Conservation (phyloP, 2,329 filamentous ascomycete genomes). For the Lasiodiplodia citricola region DNA sequence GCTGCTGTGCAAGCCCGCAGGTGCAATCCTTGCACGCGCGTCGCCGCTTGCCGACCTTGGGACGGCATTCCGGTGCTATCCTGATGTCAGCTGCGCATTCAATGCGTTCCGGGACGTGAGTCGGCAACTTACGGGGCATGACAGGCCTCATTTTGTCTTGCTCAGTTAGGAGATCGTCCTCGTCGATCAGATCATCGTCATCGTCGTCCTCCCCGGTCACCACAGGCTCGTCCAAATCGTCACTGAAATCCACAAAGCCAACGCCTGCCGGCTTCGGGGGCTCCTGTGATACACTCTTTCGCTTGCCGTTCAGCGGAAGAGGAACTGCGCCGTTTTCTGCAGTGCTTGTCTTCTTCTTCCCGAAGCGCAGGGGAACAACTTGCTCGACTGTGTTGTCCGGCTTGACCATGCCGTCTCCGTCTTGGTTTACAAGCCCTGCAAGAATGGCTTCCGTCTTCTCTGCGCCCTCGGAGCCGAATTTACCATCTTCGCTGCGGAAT, state of each 20-base stretch:
- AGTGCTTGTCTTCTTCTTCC: constrained; percentile 61
- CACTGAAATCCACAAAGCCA: constrained; percentile 70
- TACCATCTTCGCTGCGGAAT: constrained; percentile 71
- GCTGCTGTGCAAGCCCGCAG: constrained; percentile 83
- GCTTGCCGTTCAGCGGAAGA: constrained; percentile 47
- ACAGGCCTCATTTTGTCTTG: constrained; percentile 81
- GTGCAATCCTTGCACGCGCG: constrained; percentile 98
- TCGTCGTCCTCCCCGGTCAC: constrained; percentile 56
- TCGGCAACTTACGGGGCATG: constrained; percentile 71
- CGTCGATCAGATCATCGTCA: constrained; percentile 83
- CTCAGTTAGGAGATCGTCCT: constrained; percentile 83
- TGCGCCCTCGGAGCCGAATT: constrained; percentile 53
- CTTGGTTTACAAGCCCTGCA: constrained; percentile 71
- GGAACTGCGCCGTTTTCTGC: constrained; percentile 40
- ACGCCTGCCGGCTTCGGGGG: constrained; percentile 61
- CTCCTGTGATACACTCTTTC: constrained; percentile 42
- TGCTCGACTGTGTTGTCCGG: constrained; percentile 64
- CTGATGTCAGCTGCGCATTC: background rate
- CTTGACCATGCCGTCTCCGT: constrained; percentile 73
- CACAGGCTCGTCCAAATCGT: constrained; percentile 63
- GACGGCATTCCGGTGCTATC: constrained; percentile 81
- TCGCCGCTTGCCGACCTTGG: constrained; percentile 84
- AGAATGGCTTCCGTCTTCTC: constrained; percentile 81
- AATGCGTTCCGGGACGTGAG: background rate
- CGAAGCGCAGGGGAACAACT: constrained; percentile 68